phyloP scores from a whole-genome alignment of 176 grass and related monocot genomes.

The Aegilops sharonensis region DNA sequence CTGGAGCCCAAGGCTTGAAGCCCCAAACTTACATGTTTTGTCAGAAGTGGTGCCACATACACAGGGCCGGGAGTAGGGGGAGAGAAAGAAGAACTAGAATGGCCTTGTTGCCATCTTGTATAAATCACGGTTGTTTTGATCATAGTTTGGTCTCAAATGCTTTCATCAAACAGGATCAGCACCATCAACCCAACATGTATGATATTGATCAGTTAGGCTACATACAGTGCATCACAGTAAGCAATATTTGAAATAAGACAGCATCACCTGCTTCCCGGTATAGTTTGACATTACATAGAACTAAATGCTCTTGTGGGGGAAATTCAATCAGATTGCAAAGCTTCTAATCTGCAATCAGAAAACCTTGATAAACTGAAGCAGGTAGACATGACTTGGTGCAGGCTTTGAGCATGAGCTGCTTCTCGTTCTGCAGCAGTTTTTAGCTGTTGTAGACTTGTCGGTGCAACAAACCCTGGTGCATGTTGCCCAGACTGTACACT shows the following conservation, averaged over 20 bases:
- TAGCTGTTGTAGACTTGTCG: background rate
- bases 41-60: constrained; percentile 16
- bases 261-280: background rate
- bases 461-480: too few species aligned
- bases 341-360: background rate
- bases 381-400: background rate
- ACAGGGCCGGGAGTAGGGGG: background rate
- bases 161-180: background rate
- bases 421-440: background rate
- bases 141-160: background rate
- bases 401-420: background rate
- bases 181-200: background rate
- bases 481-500: too few species aligned
- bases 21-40: background rate
- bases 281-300: background rate
- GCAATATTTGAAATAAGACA: background rate
- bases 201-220: background rate
- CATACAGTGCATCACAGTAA: background rate
- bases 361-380: background rate
- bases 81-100: constrained; percentile 1
- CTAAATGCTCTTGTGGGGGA: background rate
- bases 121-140: background rate
- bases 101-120: background rate
- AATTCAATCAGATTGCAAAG: background rate
- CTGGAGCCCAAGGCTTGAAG: constrained; percentile 16